phyloP scores from a whole-genome alignment of 768 basidiomycete species.

The Crepidotus variabilis region DNA sequence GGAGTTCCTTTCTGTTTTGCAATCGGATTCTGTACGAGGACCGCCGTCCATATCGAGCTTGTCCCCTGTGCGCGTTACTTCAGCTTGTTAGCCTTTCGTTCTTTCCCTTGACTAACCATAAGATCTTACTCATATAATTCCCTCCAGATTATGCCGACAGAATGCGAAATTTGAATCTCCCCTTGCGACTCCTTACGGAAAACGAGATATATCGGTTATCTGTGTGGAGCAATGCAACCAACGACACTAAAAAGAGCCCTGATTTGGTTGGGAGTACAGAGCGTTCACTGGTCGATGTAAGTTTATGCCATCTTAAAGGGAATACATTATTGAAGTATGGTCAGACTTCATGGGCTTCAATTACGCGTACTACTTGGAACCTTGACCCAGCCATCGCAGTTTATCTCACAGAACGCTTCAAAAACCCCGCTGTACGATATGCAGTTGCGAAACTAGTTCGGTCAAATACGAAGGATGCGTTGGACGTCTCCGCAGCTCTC shows the following conservation, averaged over 20 bases:
- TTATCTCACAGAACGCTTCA: slow-evolving; percentile 87
- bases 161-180: slow-evolving; percentile 65
- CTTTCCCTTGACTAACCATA: background rate
- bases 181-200: slow-evolving; percentile 82
- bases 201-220: slow-evolving; percentile 83
- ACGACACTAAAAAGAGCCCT: slow-evolving; percentile 64
- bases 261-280: slow-evolving; percentile 54
- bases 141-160: slow-evolving; percentile 50
- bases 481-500: slow-evolving; percentile 80
- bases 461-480: slow-evolving; percentile 61
- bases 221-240: slow-evolving; percentile 89
- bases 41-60: slow-evolving; percentile 58
- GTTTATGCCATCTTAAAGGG: slow-evolving; percentile 10
- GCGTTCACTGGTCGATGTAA: slow-evolving; percentile 60
- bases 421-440: slow-evolving; percentile 52
- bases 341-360: slow-evolving; percentile 62
- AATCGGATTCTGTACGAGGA: slow-evolving; percentile 67
- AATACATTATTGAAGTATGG: background rate
- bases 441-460: slow-evolving; percentile 79
- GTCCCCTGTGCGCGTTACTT: slow-evolving; percentile 43
- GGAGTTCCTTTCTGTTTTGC: slow-evolving; percentile 78
- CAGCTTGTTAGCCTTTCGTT: slow-evolving; percentile 36
- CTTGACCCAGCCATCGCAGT: slow-evolving; percentile 81
- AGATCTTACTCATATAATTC: background rate
- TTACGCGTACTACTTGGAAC: slow-evolving; percentile 76